phyloP scores from a whole-genome alignment of 129 eudicot species.

The Pseudognaphalium luteoalbum region DNA sequence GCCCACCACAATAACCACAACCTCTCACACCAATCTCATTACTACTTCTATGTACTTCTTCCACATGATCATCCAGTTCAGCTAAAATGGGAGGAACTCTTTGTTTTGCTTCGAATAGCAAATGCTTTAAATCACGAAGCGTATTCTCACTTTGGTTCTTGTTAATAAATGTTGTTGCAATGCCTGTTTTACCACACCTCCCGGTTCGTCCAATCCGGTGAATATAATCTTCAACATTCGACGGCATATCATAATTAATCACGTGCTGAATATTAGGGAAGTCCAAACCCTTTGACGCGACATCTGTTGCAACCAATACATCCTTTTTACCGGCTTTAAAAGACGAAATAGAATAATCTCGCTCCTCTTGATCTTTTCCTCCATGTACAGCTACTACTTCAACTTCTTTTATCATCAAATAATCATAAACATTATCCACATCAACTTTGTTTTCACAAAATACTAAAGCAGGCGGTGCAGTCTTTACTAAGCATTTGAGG shows the following conservation, averaged over 20 bases:
- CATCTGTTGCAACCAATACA: conserved; percentile 43
- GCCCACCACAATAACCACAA: conserved; percentile 81
- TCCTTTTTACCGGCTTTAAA: conserved; percentile 53
- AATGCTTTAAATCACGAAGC: conserved; percentile 74
- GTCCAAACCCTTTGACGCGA: conserved; percentile 85
- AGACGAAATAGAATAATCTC: conserved; percentile 67
- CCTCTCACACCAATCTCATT: conserved; percentile 74
- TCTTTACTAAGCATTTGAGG: no score
- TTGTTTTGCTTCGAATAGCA: conserved; percentile 78
- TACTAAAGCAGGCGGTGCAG: no score
- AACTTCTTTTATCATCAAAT: no score
- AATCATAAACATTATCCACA: no score
- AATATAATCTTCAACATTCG: conserved; percentile 71
- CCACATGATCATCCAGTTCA: conserved; percentile 69
- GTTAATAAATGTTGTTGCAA: conserved; percentile 74
- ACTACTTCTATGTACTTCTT: conserved; percentile 54
- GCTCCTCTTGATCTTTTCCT: no score
- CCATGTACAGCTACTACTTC: no score
- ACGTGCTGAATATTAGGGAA: conserved; percentile 85
- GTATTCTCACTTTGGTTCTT: conserved; percentile 83
- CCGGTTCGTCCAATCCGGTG: conserved; percentile 84
- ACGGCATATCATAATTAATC: conserved; percentile 87
- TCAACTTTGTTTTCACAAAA: no score
- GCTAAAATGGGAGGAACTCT: conserved; percentile 82
- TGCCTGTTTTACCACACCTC: conserved; percentile 85